Conservation (phyloP, 176 grass and related monocot species). For the Hordeum marinum region DNA sequence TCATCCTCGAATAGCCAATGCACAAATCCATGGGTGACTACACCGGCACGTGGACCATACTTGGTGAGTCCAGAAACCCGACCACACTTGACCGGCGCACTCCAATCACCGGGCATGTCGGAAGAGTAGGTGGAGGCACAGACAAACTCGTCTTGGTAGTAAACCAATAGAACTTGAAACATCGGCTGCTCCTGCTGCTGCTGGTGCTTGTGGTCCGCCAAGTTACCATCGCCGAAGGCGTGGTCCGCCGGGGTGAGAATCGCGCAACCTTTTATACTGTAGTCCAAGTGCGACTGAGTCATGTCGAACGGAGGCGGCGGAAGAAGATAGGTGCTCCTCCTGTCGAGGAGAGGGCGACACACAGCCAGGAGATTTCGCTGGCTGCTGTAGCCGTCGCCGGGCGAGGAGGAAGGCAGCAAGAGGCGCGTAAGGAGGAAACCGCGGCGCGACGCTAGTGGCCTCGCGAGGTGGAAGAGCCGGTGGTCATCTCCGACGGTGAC, state of each 20-base stretch:
- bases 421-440: not conserved
- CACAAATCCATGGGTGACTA: not conserved
- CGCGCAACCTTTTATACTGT: not conserved
- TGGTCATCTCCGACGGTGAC: not conserved
- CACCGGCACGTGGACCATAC: not conserved
- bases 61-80: not conserved
- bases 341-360: not conserved
- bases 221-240: not conserved
- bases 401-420: not conserved
- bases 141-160: not conserved
- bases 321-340: not conserved
- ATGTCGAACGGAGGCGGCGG: not conserved
- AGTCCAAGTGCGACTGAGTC: not conserved
- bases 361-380: not conserved
- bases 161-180: not conserved
- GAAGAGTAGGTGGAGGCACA: not conserved
- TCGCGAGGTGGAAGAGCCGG: not conserved
- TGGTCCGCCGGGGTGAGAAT: not conserved
- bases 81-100: not conserved
- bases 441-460: not conserved
- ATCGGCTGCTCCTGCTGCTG: not conserved
- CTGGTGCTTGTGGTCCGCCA: not conserved
- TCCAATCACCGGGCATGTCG: not conserved
- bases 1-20: not conserved
- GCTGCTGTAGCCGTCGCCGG: not conserved